phyloP scores from a whole-genome alignment of 352 stramenopile genomes.

The Phytophthora nicotianae region DNA sequence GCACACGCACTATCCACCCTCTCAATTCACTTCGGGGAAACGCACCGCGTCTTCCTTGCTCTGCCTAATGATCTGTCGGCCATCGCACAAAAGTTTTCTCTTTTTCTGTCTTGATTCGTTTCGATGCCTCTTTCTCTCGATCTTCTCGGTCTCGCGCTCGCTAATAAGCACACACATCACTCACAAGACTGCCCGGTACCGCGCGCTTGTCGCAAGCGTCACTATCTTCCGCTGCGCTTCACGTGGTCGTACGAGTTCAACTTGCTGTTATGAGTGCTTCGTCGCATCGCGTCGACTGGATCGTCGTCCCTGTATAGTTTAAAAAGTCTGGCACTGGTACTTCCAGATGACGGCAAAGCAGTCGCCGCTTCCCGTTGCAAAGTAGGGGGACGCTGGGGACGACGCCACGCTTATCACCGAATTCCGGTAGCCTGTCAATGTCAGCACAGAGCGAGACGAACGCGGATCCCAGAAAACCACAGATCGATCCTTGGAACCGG shows the following conservation, averaged over 20 bases:
- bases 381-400: constrained; percentile 84
- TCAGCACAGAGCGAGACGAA: constrained; percentile 82
- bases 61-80: constrained; percentile 34
- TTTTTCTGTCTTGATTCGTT: constrained; percentile 38
- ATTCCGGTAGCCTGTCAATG: constrained; percentile 84
- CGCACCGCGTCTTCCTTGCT: constrained; percentile 24
- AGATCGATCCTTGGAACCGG: constrained; percentile 84
- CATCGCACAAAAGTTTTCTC: constrained; percentile 43
- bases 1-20: constrained; percentile 42
- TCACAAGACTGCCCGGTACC: constrained; percentile 8
- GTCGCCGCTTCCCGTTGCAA: constrained; percentile 84
- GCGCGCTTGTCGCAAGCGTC: constrained; percentile 29
- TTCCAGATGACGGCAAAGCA: constrained; percentile 90
- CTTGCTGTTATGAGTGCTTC: constrained; percentile 15
- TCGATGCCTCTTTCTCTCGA: constrained; percentile 32
- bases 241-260: constrained; percentile 11
- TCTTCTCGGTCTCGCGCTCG: constrained; percentile 28
- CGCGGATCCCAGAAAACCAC: constrained; percentile 89
- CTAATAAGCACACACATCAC: constrained; percentile 20
- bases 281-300: constrained; percentile 32
- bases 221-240: constrained; percentile 31
- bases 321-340: constrained; percentile 89
- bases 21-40: constrained; percentile 36
- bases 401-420: constrained; percentile 89
- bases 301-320: constrained; percentile 60